These are phyloP conservation scores for Oryza brachyantha DNA, from an alignment of 176 grass and related monocot genomes.

Conservation along the genomic window DNA sequence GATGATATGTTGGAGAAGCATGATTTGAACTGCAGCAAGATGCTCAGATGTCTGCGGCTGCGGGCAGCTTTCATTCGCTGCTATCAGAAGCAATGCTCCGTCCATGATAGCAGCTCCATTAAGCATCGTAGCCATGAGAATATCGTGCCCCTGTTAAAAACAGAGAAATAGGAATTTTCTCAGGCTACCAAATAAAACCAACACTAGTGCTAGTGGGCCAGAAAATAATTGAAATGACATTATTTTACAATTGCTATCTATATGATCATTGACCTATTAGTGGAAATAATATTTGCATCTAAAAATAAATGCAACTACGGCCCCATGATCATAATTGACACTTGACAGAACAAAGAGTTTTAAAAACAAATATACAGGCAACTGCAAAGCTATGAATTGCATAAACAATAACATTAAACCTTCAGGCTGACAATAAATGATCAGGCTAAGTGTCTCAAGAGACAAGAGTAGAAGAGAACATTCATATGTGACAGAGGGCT, in stretches of 20 bases:
- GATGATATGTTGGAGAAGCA: constrained; percentile 95
- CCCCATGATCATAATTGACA: background rate
- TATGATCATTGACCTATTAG: background rate
- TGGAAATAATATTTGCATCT: background rate
- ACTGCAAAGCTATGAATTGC: background rate
- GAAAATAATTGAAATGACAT: background rate
- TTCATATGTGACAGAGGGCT: background rate
- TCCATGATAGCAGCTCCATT: constrained; percentile 99
- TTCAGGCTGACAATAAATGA: background rate
- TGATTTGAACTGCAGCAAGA: constrained; percentile 93
- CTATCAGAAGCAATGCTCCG: constrained; percentile 88
- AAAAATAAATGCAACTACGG: background rate
- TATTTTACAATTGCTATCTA: background rate
- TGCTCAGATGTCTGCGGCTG: constrained; percentile 95
- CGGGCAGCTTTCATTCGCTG: constrained; percentile 94
- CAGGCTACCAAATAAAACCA: background rate
- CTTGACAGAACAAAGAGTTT: background rate
- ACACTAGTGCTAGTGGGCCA: background rate
- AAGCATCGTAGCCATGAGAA: constrained; percentile 99
- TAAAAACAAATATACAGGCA: background rate
- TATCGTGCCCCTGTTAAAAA: constrained; percentile 76
- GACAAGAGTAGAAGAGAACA: background rate
- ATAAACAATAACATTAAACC: background rate
- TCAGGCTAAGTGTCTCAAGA: background rate
- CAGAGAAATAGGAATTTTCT: background rate